Conservation (phyloP, 805 yeast species). For the Lachancea lanzarotensis region DNA sequence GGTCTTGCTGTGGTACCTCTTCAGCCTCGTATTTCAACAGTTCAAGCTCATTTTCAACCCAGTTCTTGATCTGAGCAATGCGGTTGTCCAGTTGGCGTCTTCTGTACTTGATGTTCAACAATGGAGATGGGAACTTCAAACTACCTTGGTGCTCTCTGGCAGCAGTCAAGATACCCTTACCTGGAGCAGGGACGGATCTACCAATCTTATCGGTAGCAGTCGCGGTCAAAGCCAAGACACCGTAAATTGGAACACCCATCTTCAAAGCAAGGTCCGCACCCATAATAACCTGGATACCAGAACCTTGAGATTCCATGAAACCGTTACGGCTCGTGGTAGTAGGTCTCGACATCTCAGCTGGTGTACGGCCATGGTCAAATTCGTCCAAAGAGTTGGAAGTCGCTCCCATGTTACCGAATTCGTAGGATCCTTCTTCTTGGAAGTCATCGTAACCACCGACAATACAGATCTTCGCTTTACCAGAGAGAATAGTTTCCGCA, state of each 20-base stretch:
- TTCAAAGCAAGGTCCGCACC: slow-evolving; percentile 85
- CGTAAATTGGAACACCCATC: slow-evolving; percentile 99
- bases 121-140: slow-evolving; percentile 69
- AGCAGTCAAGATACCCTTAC: slow-evolving; percentile 97
- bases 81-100: slow-evolving; percentile 82
- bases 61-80: slow-evolving; percentile 64
- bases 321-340: slow-evolving; percentile 94
- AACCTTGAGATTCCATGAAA: slow-evolving; percentile 99
- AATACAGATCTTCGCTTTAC: slow-evolving; percentile 91
- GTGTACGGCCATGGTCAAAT: slow-evolving; percentile 92
- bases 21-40: slow-evolving; percentile 66
- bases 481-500: slow-evolving; percentile 85
- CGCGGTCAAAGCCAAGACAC: slow-evolving; percentile 87
- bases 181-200: slow-evolving; percentile 99
- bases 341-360: slow-evolving; percentile 98
- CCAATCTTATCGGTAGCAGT: slow-evolving; percentile 99
- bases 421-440: slow-evolving; percentile 98
- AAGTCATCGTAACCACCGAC: slow-evolving; percentile 99
- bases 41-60: slow-evolving; percentile 80
- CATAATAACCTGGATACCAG: slow-evolving; percentile 97
- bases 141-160: slow-evolving; percentile 89
- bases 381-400: slow-evolving; percentile 87
- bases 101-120: slow-evolving; percentile 88
- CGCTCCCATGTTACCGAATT: slow-evolving; percentile 98
- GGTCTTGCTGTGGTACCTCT: slow-evolving; percentile 42